Percentiles rank a stretch among this genome's conserved stretches.
Evolutionary conservation across 495 filamentous ascomycete species (phyloP).

Genomic region (Penicillium silybi): DNA sequence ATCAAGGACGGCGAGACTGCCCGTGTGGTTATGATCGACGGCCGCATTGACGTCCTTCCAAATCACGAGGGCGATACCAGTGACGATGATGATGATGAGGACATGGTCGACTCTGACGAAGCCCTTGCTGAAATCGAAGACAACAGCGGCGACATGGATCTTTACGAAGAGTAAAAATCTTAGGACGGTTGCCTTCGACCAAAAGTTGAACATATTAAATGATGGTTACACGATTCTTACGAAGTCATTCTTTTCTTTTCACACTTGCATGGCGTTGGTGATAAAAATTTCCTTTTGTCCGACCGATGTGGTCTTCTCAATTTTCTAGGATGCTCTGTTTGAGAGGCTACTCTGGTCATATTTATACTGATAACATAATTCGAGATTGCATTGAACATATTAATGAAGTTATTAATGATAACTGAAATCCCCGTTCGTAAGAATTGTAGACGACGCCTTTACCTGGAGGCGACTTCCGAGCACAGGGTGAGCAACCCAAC

Average conservation of each 20-base stretch:
- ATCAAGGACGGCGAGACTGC: constrained; percentile 84
- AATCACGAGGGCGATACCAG: constrained; percentile 65
- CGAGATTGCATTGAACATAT: not conserved
- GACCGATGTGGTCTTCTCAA: not conserved
- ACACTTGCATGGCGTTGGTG: constrained; percentile 1
- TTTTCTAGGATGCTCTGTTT: not conserved
- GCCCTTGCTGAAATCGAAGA: constrained; percentile 64
- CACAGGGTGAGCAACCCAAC: no score
- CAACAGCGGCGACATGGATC: constrained; percentile 62
- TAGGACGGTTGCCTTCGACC: not conserved
- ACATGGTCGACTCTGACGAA: constrained; percentile 67
- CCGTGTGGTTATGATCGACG: constrained; percentile 68
- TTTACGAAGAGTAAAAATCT: constrained; percentile 61
- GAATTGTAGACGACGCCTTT: not conserved
- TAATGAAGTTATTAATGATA: not conserved
- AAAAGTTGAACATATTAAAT: not conserved
- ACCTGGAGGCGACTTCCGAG: no score
- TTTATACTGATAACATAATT: not conserved
- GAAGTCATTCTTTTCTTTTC: not conserved
- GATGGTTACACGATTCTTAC: not conserved
- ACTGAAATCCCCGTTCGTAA: not conserved
- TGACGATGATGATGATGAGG: constrained; percentile 63
- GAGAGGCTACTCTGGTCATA: not conserved
- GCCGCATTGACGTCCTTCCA: constrained; percentile 71
- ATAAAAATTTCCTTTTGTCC: not conserved